These are phyloP conservation scores for Scenedesmus sp. DNA, from an alignment of 163 green algal species.

Conservation along the genomic window DNA sequence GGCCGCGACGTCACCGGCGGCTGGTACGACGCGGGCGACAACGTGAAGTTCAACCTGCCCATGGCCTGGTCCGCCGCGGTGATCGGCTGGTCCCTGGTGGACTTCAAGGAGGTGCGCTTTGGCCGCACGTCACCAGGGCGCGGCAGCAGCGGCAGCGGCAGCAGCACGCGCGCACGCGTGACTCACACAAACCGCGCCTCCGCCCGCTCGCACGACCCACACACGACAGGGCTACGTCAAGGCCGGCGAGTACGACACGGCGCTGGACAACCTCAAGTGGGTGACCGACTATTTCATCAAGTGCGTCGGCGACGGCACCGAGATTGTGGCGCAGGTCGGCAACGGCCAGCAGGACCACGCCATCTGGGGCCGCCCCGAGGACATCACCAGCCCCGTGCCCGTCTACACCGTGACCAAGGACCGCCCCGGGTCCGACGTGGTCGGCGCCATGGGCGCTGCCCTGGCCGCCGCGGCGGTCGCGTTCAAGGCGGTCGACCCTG, in stretches of 20 bases:
- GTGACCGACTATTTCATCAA: conserved; percentile 81
- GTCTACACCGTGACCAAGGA: conserved; percentile 33
- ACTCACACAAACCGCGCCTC: neutral
- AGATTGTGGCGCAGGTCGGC: conserved; percentile 46
- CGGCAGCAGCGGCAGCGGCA: neutral
- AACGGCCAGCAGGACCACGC: conserved; percentile 44
- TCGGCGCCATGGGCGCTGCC: conserved; percentile 44
- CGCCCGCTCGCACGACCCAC: neutral
- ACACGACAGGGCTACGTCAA: conserved; percentile 28
- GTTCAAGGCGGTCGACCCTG: too few species aligned
- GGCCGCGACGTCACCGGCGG: conserved; percentile 55
- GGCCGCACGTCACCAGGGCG: neutral
- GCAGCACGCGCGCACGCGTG: neutral
- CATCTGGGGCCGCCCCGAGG: conserved; percentile 37
- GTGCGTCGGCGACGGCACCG: conserved; percentile 43
- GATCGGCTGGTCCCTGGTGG: conserved; percentile 74
- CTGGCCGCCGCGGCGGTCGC: conserved; percentile 48
- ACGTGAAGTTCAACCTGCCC: conserved; percentile 80
- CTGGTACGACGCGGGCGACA: conserved; percentile 68
- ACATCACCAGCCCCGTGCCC: conserved; percentile 16
- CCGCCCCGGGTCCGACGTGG: conserved; percentile 42
- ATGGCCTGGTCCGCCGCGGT: conserved; percentile 75
- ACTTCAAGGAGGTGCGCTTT: conserved; percentile 59
- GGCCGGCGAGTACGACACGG: conserved; percentile 41
- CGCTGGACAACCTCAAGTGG: conserved; percentile 69